Evolutionary conservation across 441 rosid genomes (phyloP).

Genomic region (Aleurites moluccanus): DNA sequence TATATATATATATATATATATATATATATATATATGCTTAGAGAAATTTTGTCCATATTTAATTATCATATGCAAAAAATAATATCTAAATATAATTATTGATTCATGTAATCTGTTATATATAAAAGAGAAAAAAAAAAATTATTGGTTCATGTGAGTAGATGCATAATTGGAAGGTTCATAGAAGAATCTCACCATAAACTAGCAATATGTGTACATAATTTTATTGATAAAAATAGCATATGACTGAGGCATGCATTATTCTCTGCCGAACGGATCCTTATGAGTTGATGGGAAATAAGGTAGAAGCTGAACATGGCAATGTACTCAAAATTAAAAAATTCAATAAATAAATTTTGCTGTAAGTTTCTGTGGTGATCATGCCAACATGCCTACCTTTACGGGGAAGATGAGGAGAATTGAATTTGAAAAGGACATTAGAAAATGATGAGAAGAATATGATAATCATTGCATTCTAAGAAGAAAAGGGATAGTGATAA

Average conservation of each 20-base stretch:
- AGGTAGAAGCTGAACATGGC: slow-evolving; percentile 12
- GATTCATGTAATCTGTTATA: slow-evolving; percentile 28
- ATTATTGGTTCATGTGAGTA: slow-evolving; percentile 48
- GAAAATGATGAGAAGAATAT: slow-evolving; percentile 13
- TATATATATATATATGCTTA: too few species aligned
- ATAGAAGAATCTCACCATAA: slow-evolving; percentile 34
- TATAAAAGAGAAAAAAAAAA: neutral
- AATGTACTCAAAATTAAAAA: neutral
- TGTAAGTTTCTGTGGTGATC: neutral
- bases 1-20: too few species aligned
- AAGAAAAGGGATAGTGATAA: neutral
- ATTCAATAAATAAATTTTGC: neutral
- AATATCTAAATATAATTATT: slow-evolving; percentile 27
- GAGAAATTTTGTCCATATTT: too few species aligned
- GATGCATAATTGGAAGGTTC: slow-evolving; percentile 40
- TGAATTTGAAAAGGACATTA: slow-evolving; percentile 10
- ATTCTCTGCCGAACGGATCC: slow-evolving; percentile 11
- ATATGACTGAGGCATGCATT: too few species aligned
- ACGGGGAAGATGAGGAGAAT: slow-evolving; percentile 18
- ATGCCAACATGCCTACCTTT: slow-evolving; percentile 9
- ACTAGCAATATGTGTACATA: neutral
- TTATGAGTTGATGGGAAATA: slow-evolving; percentile 11
- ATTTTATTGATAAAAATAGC: slow-evolving; percentile 5
- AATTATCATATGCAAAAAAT: too few species aligned
- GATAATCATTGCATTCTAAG: slow-evolving; percentile 3